These are phyloP conservation scores for Sphaerulina musiva DNA, from an alignment of 2,329 filamentous ascomycete genomes.

Conservation along the genomic window DNA sequence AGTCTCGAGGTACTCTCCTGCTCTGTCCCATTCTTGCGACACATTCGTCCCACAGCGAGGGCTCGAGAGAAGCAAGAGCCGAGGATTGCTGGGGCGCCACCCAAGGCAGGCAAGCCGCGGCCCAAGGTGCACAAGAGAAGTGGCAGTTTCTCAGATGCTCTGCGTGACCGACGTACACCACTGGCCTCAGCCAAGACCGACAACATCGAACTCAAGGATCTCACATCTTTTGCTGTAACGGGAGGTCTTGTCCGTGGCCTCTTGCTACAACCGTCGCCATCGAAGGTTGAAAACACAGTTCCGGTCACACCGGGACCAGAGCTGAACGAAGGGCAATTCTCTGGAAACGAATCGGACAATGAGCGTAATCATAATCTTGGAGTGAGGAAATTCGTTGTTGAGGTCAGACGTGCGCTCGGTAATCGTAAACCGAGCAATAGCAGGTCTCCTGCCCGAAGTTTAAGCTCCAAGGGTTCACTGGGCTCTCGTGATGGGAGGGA, in stretches of 20 bases:
- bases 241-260: conserved; percentile 85
- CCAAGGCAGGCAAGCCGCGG: conserved; percentile 7
- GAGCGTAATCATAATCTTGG: conserved; percentile 50
- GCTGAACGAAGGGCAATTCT: conserved; percentile 12
- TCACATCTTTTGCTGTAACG: conserved; percentile 61
- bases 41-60: conserved; percentile 20
- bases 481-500: conserved; percentile 8
- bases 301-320: conserved; percentile 44
- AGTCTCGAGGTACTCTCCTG: conserved; percentile 56
- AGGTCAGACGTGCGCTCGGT: conserved; percentile 74
- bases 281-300: conserved; percentile 59
- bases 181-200: conserved; percentile 44
- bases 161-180: conserved; percentile 60
- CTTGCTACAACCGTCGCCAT: conserved; percentile 71
- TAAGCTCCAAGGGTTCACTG: conserved; percentile 39
- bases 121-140: conserved; percentile 67
- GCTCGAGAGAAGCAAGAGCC: conserved; percentile 15
- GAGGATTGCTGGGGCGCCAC: conserved; percentile 3
- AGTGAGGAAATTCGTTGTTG: conserved; percentile 80
- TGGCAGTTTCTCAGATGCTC: conserved; percentile 78
- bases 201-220: conserved; percentile 31
- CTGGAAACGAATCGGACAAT: conserved; percentile 12
- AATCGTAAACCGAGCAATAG: conserved; percentile 34
- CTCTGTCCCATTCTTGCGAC: conserved; percentile 46
- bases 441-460: conserved; percentile 18